phyloP scores from a whole-genome alignment of 495 filamentous ascomycete species.

The Schizothecium vesticola region DNA sequence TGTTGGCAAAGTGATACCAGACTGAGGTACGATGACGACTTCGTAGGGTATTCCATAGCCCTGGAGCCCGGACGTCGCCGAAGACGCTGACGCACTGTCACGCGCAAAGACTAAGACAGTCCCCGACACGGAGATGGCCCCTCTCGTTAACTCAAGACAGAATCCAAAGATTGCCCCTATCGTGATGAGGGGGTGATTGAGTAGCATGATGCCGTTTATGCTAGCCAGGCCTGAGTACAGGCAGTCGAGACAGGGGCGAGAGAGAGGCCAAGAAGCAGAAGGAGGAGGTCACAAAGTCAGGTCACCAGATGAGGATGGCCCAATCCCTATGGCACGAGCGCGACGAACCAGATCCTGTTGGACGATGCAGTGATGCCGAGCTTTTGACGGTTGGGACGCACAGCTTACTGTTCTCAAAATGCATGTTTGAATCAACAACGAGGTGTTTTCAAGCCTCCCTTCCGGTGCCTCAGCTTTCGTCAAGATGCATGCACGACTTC shows the following conservation, averaged over 20 bases:
- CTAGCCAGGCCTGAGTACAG: not conserved
- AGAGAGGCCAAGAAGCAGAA: not conserved
- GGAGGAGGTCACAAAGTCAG: not conserved
- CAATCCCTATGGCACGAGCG: not conserved
- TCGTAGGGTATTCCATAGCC: constrained; percentile 58
- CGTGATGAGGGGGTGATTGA: not conserved
- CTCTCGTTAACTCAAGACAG: not conserved
- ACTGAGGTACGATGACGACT: constrained; percentile 48
- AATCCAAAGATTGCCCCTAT: constrained; percentile 4
- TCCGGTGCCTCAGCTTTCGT: not conserved
- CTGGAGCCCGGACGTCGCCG: constrained; percentile 51
- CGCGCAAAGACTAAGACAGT: constrained; percentile 57
- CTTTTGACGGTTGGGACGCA: not conserved
- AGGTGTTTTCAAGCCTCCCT: not conserved
- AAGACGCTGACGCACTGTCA: constrained; percentile 41
- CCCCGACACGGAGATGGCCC: constrained; percentile 24
- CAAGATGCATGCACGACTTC: too few species aligned
- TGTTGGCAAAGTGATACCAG: constrained; percentile 45
- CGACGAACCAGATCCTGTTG: not conserved
- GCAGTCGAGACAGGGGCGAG: not conserved
- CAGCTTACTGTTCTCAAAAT: not conserved
- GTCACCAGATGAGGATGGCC: not conserved
- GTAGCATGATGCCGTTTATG: constrained; percentile 7
- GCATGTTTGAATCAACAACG: not conserved
- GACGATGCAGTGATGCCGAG: not conserved